A percentile compares a stretch with the other conserved stretches of the same genome.
phyloP scores from a whole-genome alignment of 768 basidiomycete species.

The Lactarius quietus region DNA sequence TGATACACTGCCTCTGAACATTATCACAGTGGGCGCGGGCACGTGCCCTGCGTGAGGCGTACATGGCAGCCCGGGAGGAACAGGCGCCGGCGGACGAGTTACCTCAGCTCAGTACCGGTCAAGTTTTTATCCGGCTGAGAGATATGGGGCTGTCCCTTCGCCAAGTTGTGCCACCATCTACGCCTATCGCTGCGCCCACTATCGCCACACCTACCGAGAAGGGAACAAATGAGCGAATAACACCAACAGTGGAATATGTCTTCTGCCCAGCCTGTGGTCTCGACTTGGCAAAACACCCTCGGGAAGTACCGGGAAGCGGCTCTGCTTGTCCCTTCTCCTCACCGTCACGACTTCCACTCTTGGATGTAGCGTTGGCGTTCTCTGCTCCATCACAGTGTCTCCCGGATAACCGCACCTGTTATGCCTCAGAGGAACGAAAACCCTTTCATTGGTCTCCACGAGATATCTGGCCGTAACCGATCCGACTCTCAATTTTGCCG shows the following conservation, averaged over 20 bases:
- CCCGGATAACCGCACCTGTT: background rate
- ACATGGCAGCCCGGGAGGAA: constrained; percentile 32
- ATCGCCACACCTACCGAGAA: background rate
- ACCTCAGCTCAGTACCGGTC: constrained; percentile 37
- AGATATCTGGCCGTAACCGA: constrained; percentile 32
- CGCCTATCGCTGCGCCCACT: constrained; percentile 6
- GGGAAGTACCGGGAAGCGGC: constrained; percentile 9
- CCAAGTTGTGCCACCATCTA: constrained; percentile 23
- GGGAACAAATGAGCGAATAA: constrained; percentile 3
- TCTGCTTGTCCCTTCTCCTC: constrained; percentile 3
- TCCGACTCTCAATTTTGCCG: constrained; percentile 30
- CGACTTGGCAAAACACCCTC: background rate
- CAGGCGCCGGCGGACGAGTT: constrained; percentile 25
- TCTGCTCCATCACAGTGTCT: constrained; percentile 9
- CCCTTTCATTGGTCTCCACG: constrained; percentile 12
- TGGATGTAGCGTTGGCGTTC: background rate
- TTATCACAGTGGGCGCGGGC: constrained; percentile 43
- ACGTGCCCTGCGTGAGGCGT: constrained; percentile 39
- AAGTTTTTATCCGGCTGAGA: constrained; percentile 45
- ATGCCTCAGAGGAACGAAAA: background rate
- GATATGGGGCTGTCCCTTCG: constrained; percentile 41
- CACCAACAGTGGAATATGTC: constrained; percentile 4
- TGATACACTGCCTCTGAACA: constrained; percentile 6
- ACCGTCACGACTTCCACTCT: constrained; percentile 17
- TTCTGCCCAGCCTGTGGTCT: constrained; percentile 21